phyloP scores from a whole-genome alignment of 2,329 filamentous ascomycete genomes.

The Colletotrichum sp. region DNA sequence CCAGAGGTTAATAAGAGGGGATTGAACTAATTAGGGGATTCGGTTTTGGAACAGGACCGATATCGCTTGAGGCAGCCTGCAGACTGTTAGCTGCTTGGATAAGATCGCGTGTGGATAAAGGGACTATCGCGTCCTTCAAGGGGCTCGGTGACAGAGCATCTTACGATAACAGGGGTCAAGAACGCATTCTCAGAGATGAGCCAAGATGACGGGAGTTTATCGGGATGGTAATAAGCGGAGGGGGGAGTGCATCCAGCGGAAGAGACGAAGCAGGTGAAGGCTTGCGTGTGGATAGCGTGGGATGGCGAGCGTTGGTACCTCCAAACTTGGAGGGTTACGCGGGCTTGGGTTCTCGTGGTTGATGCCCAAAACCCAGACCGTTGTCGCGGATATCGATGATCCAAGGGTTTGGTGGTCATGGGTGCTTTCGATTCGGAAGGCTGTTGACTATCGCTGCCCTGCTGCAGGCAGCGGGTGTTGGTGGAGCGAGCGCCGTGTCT shows the following conservation, averaged over 20 bases:
- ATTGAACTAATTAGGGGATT: neutral
- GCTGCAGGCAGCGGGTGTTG: neutral
- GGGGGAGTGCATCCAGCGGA: neutral
- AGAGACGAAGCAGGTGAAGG: neutral
- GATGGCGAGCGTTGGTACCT: neutral
- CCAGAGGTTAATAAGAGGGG: slow-evolving; percentile 8
- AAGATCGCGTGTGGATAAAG: neutral
- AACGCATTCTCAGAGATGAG: neutral
- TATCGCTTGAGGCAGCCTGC: neutral
- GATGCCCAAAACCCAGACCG: neutral
- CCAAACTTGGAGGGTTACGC: neutral
- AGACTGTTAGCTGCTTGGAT: neutral
- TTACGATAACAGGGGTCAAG: slow-evolving; percentile 1
- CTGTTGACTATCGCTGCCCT: neutral
- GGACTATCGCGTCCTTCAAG: neutral
- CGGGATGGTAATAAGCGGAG: neutral
- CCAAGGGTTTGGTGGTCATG: neutral
- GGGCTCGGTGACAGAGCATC: slow-evolving; percentile 4
- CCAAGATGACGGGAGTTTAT: neutral
- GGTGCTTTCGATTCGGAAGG: neutral
- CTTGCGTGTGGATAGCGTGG: neutral
- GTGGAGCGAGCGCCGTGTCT: neutral
- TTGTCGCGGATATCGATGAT: neutral
- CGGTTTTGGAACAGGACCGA: neutral
- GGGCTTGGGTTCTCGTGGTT: neutral